Conservation (phyloP, 129 eudicot species). For the Pulicaria dysenterica region DNA sequence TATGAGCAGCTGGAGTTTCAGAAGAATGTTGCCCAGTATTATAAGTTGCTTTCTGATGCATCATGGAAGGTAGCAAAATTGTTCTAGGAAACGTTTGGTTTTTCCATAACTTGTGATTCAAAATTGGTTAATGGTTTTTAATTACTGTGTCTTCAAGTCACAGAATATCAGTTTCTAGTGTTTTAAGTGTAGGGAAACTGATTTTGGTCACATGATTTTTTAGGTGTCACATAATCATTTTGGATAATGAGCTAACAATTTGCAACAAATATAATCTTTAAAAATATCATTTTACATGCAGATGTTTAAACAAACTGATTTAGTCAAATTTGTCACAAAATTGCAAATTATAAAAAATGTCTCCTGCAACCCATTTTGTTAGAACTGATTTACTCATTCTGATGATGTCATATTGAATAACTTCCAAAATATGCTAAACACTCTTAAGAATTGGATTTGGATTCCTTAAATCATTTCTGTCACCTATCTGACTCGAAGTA, state of each 20-base stretch:
- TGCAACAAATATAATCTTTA: background rate
- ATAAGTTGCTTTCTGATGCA: slow-evolving; percentile 58
- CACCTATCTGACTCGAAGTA: background rate
- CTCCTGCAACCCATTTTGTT: background rate
- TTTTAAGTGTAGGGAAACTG: background rate
- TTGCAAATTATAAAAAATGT: too few relatives aligned
- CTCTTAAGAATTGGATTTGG: background rate
- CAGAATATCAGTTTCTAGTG: background rate
- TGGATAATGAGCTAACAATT: background rate
- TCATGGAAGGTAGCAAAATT: slow-evolving; percentile 80
- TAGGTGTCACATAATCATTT: background rate
- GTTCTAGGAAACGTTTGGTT: background rate
- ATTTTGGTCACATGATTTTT: background rate
- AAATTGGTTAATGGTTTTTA: background rate
- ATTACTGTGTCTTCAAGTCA: background rate
- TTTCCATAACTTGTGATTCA: background rate
- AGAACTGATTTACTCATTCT: background rate
- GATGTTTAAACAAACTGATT: background rate
- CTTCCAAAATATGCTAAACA: background rate
- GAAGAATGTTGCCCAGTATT: slow-evolving; percentile 64
- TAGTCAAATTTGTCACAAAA: too few relatives aligned
- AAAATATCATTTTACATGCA: background rate
- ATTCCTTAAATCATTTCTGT: background rate
- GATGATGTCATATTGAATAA: background rate
- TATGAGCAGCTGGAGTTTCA: slow-evolving; percentile 91